Evolutionary conservation across 164 flowering plant species (phyloP), one percentile per base, ranked within the genome.

Genomic region (Berberis thunbergii): DNA sequence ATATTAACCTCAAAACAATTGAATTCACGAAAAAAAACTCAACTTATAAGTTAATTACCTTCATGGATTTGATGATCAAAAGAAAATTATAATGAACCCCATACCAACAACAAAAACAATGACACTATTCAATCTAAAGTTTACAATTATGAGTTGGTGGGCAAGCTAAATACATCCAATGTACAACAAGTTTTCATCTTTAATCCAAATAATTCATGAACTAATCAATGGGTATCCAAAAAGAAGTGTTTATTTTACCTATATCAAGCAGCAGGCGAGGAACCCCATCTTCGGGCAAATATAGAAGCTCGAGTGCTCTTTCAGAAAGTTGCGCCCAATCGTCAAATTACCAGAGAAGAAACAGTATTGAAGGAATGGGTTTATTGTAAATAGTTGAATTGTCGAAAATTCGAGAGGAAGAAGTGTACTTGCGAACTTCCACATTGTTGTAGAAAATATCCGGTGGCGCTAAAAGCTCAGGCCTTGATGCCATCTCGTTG

Each of bases 301-400:
- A 87, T 60, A 94, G 91, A 73, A 94, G 92, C 86, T 91, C 99
- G 63, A 94, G 8, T 4, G 97, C 99, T 77, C 99, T 81, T 77
- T 89, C 94, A 0, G 99, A 80, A 49, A 89, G 84, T 73, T 87
- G 73, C 0, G 91, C 82, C 96, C 83, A 26, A 26, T 26, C 26
- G 26, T 26, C 26, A 67, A 54, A 54, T 48, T 44, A 48, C n/a
- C 11, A 58, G 10, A 48, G 3, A 38, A 67, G 45, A 57, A 50
- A 42, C 11, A 45, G 5, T 12, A 40, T 44, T 7, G 9, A 7
- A 50, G 6, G 2, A 4, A 7, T 7, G 12, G 6, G 11, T 3
- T 7, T 10, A 13, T 10, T 1, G 43, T 48, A 44, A 2, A 40
- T 53, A 85, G 95, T 92, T 93, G 98, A 74, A 89, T n/a, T 88